Base-by-base conservation (phyloP, 257 asterid genomes). In the Primulina huaijiensis region DNA sequence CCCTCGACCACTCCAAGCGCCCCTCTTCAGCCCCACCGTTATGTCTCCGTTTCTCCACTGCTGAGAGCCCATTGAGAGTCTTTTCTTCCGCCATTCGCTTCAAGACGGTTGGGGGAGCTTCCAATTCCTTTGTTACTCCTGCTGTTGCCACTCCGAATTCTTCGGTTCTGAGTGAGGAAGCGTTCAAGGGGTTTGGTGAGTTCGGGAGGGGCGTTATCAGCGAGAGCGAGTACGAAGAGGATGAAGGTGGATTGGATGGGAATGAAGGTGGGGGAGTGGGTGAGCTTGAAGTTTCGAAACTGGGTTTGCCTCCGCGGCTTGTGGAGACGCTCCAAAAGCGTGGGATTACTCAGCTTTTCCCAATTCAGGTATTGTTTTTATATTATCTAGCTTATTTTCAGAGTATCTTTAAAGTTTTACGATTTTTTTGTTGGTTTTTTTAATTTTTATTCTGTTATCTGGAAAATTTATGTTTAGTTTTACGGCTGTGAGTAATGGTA, bases 341-440 rank as follows among this genome's bases (percentile, higher is more conserved):
- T 55, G 99, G 99, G 59, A 89, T 94, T 82, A 79, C 88, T 70
- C 69, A 72, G 9, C 99, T 94, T 73, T 94, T 94, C 69, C 99
- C 97, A 3, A 92, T 92, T 80, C 97, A 90, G 71, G 95, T 90
- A 31, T 67, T 61, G 11, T 4, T 43, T 46, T 29, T 11, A 64
- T 33, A 1, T 40, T 11, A 5, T 64, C 27, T 33, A 57, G 14
- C 6, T 19, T 29, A n/a, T n/a, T 21, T 33, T 25, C 16, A 17
- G 23, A 25, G 59, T 19, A 23, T 60, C 7, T 50, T 5, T 17
- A 9, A 53, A 19, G 30, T 8, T 27, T 11, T 11, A 40, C 52
- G 27, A 6, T 27, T 8, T 16, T 40, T 53, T 37, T 68, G 21
- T 3, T 60, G 7, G 20, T 23, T 30, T 0, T 62, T 62, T 33